Evolutionary conservation across 2,329 filamentous ascomycete species (phyloP), one percentile per base, ranked within the genome.

Genomic region (Trichoderma sp.): DNA sequence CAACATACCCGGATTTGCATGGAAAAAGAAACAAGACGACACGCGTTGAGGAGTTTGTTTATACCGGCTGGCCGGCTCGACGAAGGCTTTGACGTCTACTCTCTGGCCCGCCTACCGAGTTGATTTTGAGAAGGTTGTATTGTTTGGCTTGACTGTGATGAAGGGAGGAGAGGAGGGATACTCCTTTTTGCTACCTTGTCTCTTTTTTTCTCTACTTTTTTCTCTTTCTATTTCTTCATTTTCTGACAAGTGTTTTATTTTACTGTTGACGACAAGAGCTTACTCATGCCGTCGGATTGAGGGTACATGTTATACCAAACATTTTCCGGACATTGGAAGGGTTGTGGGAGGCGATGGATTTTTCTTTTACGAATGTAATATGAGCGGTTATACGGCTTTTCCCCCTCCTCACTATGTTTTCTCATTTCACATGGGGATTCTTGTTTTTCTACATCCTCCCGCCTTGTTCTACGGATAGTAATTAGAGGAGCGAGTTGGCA

Each of bases 1-100:
- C 75, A 77, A 77, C 75, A 78, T 77, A 77, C 76, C 76, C 76
- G 73, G 74, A 76, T 74, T 67, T 77, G 75, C 75, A 75, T 76
- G 75, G 73, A 73, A 70, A 73, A 74, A 61, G 34, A 50, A 50
- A 20, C 20, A 64, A 68, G 59, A 74, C 65, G 73, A 67, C 57
- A 73, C 65, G 74, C 68, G 72, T 73, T 73, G 73, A 72, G 73
- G 74, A 74, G 72, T 76, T 74, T 70, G 68, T 72, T 61, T 61
- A 62, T 50, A 61, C 57, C 57, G 66, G 65, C 72, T 62, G 73
- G 74, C 68, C 62, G 58, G 71, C 66, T 71, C 70, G 61, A 68
- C 30, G 36, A 71, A 59, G 68, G 50, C 62, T 26, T 62, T 43
- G 62, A 65, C 63, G 59, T 43, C 39, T 30, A 11, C 20, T 50